Evolutionary conservation across 1,139 yeast genomes (phyloP).

Genomic region (Pneumocystis carinii): DNA sequence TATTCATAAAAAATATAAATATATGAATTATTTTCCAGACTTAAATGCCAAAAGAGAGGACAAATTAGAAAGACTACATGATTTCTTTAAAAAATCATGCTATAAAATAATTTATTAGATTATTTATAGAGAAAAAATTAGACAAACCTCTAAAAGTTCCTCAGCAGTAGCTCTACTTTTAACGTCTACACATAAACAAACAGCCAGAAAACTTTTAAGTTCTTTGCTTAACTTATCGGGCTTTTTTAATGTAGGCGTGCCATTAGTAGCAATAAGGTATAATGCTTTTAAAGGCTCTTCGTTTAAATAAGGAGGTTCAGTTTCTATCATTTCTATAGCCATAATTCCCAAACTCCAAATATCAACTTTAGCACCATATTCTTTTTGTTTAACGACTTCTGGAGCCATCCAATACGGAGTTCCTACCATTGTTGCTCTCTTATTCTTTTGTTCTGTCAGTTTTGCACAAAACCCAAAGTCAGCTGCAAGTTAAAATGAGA

Average conservation of each 20-base stretch:
- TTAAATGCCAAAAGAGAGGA: constrained; percentile 63
- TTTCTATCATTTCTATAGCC: constrained; percentile 97
- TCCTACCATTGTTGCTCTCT: constrained; percentile 97
- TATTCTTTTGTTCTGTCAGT: constrained; percentile 77
- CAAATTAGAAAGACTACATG: constrained; percentile 54
- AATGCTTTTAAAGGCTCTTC: constrained; percentile 87
- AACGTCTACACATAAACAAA: constrained; percentile 91
- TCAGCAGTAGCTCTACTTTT: constrained; percentile 81
- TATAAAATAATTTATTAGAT: not conserved
- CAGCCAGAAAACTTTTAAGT: constrained; percentile 74
- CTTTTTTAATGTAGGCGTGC: constrained; percentile 84
- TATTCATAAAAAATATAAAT: not conserved
- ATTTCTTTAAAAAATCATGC: constrained; percentile 63
- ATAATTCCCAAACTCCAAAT: constrained; percentile 96
- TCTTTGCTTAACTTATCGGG: constrained; percentile 68
- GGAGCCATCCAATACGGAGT: constrained; percentile 99
- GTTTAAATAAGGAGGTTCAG: constrained; percentile 87
- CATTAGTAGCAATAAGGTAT: constrained; percentile 87
- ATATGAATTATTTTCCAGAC: constrained; percentile 13
- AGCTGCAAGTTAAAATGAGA: constrained; percentile 22
- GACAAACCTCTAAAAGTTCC: constrained; percentile 43
- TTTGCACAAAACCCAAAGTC: constrained; percentile 98
- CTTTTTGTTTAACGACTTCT: constrained; percentile 91
- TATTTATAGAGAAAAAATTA: not conserved
- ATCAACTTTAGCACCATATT: constrained; percentile 91